Percentiles rank a stretch among this genome's conserved stretches.
phyloP scores from a whole-genome alignment of 2,329 filamentous ascomycete species.

The Curvularia hawaiiensis region DNA sequence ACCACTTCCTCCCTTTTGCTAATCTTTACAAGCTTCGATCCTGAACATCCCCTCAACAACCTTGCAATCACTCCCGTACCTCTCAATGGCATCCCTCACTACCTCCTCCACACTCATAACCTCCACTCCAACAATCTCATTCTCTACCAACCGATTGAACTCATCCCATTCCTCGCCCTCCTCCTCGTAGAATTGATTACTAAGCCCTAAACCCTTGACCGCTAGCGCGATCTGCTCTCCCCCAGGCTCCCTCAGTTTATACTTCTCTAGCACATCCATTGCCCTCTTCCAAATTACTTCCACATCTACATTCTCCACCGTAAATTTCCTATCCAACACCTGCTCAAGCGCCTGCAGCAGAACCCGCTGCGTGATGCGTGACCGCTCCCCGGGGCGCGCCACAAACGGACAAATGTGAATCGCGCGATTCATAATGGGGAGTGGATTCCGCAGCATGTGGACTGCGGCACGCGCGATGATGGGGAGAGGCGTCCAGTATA shows the following conservation, averaged over 20 bases:
- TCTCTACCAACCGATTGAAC: constrained; percentile 36
- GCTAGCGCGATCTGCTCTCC: constrained; percentile 6
- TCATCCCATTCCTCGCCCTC: constrained; percentile 26
- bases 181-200: constrained; percentile 43
- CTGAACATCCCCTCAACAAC: constrained; percentile 38
- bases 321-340: constrained; percentile 27
- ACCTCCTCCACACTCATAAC: constrained; percentile 35
- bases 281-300: constrained; percentile 37
- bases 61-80: constrained; percentile 27
- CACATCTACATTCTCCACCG: constrained; percentile 35
- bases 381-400: neutral
- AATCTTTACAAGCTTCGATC: constrained; percentile 36
- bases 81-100: constrained; percentile 30
- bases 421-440: constrained; percentile 30
- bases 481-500: constrained; percentile 41
- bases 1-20: neutral
- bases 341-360: constrained; percentile 34
- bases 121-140: constrained; percentile 37
- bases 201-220: constrained; percentile 38
- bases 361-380: constrained; percentile 31
- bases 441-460: constrained; percentile 39
- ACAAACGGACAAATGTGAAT: constrained; percentile 38
- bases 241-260: constrained; percentile 17
- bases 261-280: constrained; percentile 31
- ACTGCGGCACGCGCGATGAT: constrained; percentile 33